These are phyloP conservation scores for Tolypocladium inflatum DNA, from an alignment of 2,329 filamentous ascomycete species.

Conservation along the genomic window DNA sequence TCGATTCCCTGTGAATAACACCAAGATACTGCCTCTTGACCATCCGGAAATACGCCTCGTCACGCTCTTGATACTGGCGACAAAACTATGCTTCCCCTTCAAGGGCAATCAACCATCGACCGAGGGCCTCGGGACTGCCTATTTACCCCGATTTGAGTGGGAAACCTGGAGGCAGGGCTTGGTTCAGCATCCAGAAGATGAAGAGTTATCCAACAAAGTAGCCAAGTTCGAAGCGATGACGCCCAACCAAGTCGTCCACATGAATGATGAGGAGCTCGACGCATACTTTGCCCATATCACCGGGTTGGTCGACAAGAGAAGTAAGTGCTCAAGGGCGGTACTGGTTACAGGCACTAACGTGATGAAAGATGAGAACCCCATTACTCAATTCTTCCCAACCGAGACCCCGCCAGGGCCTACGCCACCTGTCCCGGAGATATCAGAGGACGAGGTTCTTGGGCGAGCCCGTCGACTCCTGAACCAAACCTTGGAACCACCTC, in stretches of 20 bases:
- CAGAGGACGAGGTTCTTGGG: slow-evolving; percentile 16
- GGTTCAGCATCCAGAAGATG: slow-evolving; percentile 11
- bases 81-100: slow-evolving; percentile 74
- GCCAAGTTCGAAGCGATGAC: slow-evolving; percentile 40
- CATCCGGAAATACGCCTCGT: slow-evolving; percentile 70
- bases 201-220: slow-evolving; percentile 5
- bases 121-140: background rate
- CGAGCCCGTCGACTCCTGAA: slow-evolving; percentile 12
- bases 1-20: slow-evolving; percentile 38
- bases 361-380: slow-evolving; percentile 14
- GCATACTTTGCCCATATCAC: slow-evolving; percentile 47
- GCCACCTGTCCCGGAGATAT: slow-evolving; percentile 8
- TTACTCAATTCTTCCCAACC: slow-evolving; percentile 25
- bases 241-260: slow-evolving; percentile 51
- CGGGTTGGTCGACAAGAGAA: slow-evolving; percentile 20
- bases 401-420: slow-evolving; percentile 12
- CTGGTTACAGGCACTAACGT: background rate
- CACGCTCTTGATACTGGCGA: slow-evolving; percentile 60
- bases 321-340: slow-evolving; percentile 12
- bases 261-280: slow-evolving; percentile 53
- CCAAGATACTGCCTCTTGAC: slow-evolving; percentile 38
- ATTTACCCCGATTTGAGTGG: slow-evolving; percentile 53
- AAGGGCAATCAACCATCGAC: slow-evolving; percentile 40
- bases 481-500: slow-evolving; percentile 5
- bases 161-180: slow-evolving; percentile 51